Base-by-base conservation (phyloP, 768 basidiomycete species). In the Phlebiopsis flavidoalba region DNA sequence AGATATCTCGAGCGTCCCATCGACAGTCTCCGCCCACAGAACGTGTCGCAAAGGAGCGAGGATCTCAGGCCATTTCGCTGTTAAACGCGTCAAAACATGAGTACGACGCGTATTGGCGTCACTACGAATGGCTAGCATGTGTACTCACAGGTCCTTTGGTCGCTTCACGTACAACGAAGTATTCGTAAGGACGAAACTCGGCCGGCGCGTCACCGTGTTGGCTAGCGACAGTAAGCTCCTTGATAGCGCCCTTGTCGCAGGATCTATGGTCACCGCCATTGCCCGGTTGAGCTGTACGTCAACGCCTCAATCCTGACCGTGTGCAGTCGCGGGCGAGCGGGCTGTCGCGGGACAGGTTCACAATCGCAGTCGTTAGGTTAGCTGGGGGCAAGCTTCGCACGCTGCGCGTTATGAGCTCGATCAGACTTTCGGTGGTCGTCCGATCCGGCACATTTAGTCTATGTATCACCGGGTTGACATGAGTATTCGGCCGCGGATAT, bases 11-110 rank as follows among this genome's bases (percentile, higher is more conserved):
- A 89, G 66, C 8, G 64, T 61, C 10, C 67, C 68, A 24, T 72
- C 70, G 8, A 72, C 67, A 31, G 80, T 70, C 35, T 71, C 75
- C 1, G 83, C 85, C 58, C 77, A 77, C 19, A 93, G 69, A 54
- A 93, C 79, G 63, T 87, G 79, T 35, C 77, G 76, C 46, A 80
- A 62, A 46, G 80, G 74, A 54, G 79, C 65, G 45, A 76, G 67
- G 1, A 67, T 59, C 21, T 55, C 54, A 10, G 65, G 64, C 68
- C 68, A 71, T 61, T 64, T 64, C 58, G 62, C 69, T 69, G 43
- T 5, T 33, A 21, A 11, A 43, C 40, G 40, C 40, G 40, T 43
- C 43, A 21, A 45, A 43, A 17, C 10, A 6, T n/a, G 40, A 24
- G 35, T 15, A 8, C 19, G 52, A 19, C 40, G 40, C 40, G 40